A percentile compares a stretch with the other conserved stretches of the same genome.
These are phyloP conservation scores for Clavispora phyllophila DNA, from an alignment of 805 yeast genomes.

Conservation along the genomic window DNA sequence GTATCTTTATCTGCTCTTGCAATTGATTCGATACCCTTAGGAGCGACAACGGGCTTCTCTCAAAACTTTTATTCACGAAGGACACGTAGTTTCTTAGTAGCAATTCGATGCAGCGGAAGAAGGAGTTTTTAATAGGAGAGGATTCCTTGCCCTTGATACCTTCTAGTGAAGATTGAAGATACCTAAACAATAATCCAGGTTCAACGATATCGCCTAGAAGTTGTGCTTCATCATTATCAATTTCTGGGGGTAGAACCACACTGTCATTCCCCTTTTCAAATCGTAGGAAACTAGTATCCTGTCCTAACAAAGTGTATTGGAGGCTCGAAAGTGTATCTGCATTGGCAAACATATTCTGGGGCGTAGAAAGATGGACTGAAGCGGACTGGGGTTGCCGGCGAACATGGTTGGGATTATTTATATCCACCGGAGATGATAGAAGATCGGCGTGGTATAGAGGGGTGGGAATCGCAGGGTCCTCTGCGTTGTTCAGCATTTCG, in stretches of 20 bases:
- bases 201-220: conserved; percentile 57
- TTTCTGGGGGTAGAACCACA: conserved; percentile 40
- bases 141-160: conserved; percentile 20
- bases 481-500: conserved; percentile 3
- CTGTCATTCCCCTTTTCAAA: conserved; percentile 5
- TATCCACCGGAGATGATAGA: neutral
- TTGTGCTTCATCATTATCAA: conserved; percentile 54
- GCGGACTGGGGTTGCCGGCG: neutral
- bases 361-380: neutral
- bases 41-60: conserved; percentile 23
- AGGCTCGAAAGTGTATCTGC: conserved; percentile 37
- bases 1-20: conserved; percentile 45
- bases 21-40: conserved; percentile 37
- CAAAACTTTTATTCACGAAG: conserved; percentile 32
- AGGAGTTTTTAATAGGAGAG: conserved; percentile 61
- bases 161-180: conserved; percentile 31
- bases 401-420: neutral
- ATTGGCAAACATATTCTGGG: neutral
- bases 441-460: neutral
- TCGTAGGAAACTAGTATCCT: conserved; percentile 54
- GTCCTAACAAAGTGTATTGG: conserved; percentile 54
- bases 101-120: conserved; percentile 44
- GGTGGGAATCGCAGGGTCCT: neutral
- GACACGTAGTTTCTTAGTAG: conserved; percentile 31
- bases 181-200: conserved; percentile 62